A percentile compares a stretch with the other conserved stretches of the same genome.
These are phyloP conservation scores for Boletus insuetus DNA, from an alignment of 768 basidiomycete species.

Conservation along the genomic window DNA sequence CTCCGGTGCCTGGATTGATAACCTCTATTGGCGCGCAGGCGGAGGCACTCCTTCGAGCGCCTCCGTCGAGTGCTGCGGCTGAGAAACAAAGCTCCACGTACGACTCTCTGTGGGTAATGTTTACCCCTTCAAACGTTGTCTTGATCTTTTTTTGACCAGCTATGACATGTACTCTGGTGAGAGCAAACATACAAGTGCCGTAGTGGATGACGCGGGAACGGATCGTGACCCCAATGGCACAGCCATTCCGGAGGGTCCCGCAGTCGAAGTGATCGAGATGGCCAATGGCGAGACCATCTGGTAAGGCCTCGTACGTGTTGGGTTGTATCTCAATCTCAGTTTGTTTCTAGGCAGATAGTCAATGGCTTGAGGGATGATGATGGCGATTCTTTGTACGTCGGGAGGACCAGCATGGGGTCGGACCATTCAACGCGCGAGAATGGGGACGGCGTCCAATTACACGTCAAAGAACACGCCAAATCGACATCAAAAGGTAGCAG, in stretches of 20 bases:
- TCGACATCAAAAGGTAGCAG: conserved; percentile 65
- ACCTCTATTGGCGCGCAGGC: conserved; percentile 44
- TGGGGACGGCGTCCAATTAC: conserved; percentile 59
- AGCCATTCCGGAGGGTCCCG: conserved; percentile 48
- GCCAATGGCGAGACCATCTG: conserved; percentile 89
- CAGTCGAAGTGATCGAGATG: conserved; percentile 76
- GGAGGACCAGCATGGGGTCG: conserved; percentile 70
- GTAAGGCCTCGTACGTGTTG: conserved; percentile 40
- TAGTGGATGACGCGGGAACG: conserved; percentile 34
- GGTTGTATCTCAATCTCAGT: background rate
- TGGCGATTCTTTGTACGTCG: conserved; percentile 62
- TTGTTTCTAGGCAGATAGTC: conserved; percentile 61
- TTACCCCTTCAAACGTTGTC: conserved; percentile 11
- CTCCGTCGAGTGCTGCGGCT: conserved; percentile 39
- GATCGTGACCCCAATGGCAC: conserved; percentile 22
- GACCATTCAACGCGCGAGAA: conserved; percentile 58
- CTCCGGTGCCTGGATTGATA: conserved; percentile 68
- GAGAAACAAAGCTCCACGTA: conserved; percentile 72
- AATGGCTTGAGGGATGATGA: conserved; percentile 81
- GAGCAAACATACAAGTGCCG: conserved; percentile 35
- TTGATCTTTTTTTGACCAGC: conserved; percentile 39
- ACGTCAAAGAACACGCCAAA: conserved; percentile 73
- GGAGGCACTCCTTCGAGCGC: conserved; percentile 39
- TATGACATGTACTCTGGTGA: conserved; percentile 81
- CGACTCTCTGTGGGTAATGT: conserved; percentile 68